Evolutionary conservation across 495 filamentous ascomycete genomes (phyloP).

Genomic region (Podospora pseudocomata): DNA sequence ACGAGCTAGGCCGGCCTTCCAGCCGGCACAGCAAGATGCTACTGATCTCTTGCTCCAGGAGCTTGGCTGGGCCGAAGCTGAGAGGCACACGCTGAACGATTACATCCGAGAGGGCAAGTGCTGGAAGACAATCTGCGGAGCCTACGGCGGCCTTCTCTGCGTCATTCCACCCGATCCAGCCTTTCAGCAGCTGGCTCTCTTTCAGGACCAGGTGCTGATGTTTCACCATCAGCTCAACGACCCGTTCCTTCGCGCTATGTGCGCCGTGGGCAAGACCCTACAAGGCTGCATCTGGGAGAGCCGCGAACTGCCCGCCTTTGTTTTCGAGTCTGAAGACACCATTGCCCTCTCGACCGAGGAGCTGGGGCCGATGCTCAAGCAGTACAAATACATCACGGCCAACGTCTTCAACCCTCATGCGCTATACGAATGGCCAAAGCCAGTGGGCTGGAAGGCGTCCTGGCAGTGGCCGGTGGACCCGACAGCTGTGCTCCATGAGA

Average conservation of each 20-base stretch:
- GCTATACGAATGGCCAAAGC: constrained; percentile 19
- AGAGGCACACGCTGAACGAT: constrained; percentile 23
- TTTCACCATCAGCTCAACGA: constrained; percentile 24
- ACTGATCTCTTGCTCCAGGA: constrained; percentile 17
- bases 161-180: constrained; percentile 20
- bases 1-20: background rate
- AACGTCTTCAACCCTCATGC: constrained; percentile 17
- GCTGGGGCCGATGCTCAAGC: constrained; percentile 20
- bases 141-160: constrained; percentile 26
- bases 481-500: constrained; percentile 12
- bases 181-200: constrained; percentile 26
- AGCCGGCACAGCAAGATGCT: background rate
- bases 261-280: constrained; percentile 22
- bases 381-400: constrained; percentile 19
- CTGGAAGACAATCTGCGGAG: constrained; percentile 28
- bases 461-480: constrained; percentile 29
- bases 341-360: constrained; percentile 14
- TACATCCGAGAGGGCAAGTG: constrained; percentile 33
- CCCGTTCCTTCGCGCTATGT: constrained; percentile 21
- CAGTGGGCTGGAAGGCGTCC: constrained; percentile 17
- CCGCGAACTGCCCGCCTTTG: constrained; percentile 27
- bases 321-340: constrained; percentile 26
- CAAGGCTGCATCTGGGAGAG: constrained; percentile 23
- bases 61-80: constrained; percentile 23
- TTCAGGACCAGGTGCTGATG: constrained; percentile 18